Base-by-base conservation (phyloP, 352 stramenopile species). In the Phytopythium cucurbitacearum region DNA sequence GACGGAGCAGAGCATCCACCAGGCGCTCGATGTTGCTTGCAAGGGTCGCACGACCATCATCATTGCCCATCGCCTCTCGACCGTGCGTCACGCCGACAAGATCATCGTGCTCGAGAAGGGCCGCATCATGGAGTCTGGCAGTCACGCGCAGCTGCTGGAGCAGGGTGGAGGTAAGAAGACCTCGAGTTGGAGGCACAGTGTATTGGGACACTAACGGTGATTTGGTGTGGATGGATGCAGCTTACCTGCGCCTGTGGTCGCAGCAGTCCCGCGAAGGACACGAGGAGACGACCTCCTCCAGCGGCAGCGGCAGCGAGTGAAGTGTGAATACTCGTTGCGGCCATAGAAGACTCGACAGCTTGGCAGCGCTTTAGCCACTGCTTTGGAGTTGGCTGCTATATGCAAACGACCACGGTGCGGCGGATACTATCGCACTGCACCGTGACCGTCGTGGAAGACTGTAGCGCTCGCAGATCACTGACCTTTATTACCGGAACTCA, bases 61-160 rank as follows among this genome's bases (percentile, higher is more conserved):
- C 55, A 91, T 93, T 36, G 83, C 83, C 3, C 83, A 93, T 50
- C 73, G 83, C 8, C 71, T 93, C n/a, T 90, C 78, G n/a, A 93
- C 83, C 1, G 63, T 93, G 7, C 76, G 74, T 7, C 70, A 89
- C 46, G 80, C 83, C 0, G 66, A 93, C 72, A 75, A 71, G 35
- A 87, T 89, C 48, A 33, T 89, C 28, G 79, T 89, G 47, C 51
- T 89, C 9, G 48, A 83, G 51, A 76, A 79, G 45, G 79, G 79
- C 5, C 59, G 53, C 15, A 65, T 89, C 45, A 48, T 84, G 0
- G 79, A 89, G 57, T 64, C 50, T 4, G 79, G 79, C 4, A 77
- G 53, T 28, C 79, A 89, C 56, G 35, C 57, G 7, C 13, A 64
- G 16, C 60, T 89, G 21, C 38, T 87, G 11, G 45, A 67, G 28